Evolutionary conservation across 2,329 filamentous ascomycete genomes (phyloP).

Genomic region (Metarhizium humberi): DNA sequence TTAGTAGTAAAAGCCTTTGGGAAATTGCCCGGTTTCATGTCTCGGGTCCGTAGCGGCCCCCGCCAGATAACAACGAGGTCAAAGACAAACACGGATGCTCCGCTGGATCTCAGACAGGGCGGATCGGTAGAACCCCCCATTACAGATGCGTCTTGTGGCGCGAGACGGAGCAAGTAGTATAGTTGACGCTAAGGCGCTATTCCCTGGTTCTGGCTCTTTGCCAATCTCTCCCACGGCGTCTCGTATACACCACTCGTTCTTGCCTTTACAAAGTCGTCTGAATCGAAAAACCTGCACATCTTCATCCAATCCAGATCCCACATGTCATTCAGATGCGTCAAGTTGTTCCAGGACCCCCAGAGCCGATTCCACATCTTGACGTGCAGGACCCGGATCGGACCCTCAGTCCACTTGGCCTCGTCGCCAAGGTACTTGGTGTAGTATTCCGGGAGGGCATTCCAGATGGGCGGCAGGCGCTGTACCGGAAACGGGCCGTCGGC

Average conservation of each 20-base stretch:
- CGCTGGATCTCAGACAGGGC: too few species aligned
- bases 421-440: not conserved
- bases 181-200: too few species aligned
- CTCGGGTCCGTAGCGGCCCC: too few species aligned
- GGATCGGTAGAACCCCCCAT: too few species aligned
- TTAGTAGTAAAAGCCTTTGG: too few species aligned
- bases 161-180: too few species aligned
- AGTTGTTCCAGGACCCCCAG: conserved; percentile 4
- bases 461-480: not conserved
- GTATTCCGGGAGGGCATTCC: conserved; percentile 3
- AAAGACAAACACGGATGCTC: too few species aligned
- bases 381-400: conserved; percentile 1
- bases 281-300: conserved; percentile 3
- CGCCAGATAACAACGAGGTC: too few species aligned
- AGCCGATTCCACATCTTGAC: conserved; percentile 4
- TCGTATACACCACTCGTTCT: not conserved
- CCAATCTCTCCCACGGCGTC: not conserved
- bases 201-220: not conserved
- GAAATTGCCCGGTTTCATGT: too few species aligned
- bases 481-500: conserved; percentile 2
- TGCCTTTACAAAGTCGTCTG: not conserved
- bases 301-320: conserved; percentile 5
- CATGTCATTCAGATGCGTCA: conserved; percentile 4
- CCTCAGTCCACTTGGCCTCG: not conserved
- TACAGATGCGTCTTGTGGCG: too few species aligned